A percentile compares a stretch with the other conserved stretches of the same genome.
These are phyloP conservation scores for Mimosa pudica DNA, from an alignment of 306 rosid genomes.

Conservation along the genomic window DNA sequence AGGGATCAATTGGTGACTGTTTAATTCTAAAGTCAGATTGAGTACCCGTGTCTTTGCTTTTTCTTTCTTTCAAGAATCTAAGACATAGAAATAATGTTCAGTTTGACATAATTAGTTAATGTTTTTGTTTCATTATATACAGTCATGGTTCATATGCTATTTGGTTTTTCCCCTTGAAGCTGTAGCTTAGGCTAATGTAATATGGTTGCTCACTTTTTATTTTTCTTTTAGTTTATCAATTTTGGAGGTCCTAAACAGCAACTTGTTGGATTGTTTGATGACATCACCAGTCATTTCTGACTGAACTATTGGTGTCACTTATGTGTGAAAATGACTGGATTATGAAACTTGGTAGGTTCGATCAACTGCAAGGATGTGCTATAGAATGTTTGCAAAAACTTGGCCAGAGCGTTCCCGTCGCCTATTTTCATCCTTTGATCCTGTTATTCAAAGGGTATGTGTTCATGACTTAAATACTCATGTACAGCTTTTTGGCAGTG, in stretches of 20 bases:
- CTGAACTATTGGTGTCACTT: conserved; percentile 3
- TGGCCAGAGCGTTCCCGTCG: conserved; percentile 99
- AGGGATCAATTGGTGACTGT: not conserved
- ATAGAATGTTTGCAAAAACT: conserved; percentile 96
- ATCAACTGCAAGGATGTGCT: conserved; percentile 92
- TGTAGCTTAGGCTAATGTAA: not conserved
- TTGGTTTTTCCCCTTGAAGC: not conserved
- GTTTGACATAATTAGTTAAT: not conserved
- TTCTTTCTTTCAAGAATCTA: not conserved
- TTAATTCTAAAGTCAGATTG: not conserved
- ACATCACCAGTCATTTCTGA: conserved; percentile 26
- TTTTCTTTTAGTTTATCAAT: conserved; percentile 22
- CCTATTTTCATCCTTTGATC: conserved; percentile 84
- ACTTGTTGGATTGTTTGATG: conserved; percentile 25
- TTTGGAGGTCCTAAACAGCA: conserved; percentile 11
- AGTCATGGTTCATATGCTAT: not conserved
- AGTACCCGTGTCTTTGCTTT: not conserved
- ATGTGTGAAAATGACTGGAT: conserved; percentile 21
- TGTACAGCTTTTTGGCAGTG: conserved; percentile 29
- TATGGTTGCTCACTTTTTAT: conserved; percentile 11
- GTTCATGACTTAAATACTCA: conserved; percentile 35
- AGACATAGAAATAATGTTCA: not conserved
- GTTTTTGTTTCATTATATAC: not conserved
- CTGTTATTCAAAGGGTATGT: conserved; percentile 93
- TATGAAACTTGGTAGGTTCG: conserved; percentile 75